Evolutionary conservation across 78 protist species (phyloP).

Genomic region (Emiliania huxleyi): DNA sequence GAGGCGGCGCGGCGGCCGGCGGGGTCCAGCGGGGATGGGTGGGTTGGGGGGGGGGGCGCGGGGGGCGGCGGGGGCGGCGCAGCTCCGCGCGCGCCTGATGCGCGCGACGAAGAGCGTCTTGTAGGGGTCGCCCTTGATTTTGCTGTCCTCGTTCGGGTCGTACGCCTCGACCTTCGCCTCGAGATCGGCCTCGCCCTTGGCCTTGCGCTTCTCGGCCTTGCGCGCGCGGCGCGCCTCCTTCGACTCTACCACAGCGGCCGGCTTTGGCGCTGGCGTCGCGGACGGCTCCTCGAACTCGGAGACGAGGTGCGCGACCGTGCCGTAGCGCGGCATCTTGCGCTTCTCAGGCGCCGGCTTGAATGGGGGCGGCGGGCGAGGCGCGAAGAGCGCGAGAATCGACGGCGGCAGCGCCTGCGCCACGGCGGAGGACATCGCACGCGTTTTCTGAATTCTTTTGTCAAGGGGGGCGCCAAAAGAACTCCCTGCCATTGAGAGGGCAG

Average conservation of each 20-base stretch:
- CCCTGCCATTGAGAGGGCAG: too few relatives aligned
- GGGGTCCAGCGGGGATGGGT: too few relatives aligned
- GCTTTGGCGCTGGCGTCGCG: neutral
- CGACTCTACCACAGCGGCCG: neutral
- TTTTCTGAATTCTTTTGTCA: too few relatives aligned
- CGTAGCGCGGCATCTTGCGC: neutral
- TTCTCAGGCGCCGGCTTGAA: slow-evolving; percentile 19
- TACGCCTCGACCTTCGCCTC: neutral
- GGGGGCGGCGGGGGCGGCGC: too few relatives aligned
- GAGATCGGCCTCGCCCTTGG: neutral
- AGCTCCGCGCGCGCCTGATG: too few relatives aligned
- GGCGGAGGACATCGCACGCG: slow-evolving; percentile 10
- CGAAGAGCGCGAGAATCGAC: slow-evolving; percentile 38
- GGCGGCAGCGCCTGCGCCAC: slow-evolving; percentile 27
- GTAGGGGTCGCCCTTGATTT: slow-evolving; percentile 26
- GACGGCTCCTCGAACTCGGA: neutral
- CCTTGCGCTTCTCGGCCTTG: neutral
- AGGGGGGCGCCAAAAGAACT: too few relatives aligned
- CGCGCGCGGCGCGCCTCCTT: neutral
- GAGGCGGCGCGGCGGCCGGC: too few relatives aligned
- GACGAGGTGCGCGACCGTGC: neutral
- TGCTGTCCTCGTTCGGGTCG: neutral
- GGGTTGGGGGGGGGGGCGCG: too few relatives aligned
- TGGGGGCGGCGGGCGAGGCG: slow-evolving; percentile 32
- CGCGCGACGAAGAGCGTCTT: slow-evolving; percentile 44